These are phyloP conservation scores for Borovskyia barvae DNA, from an alignment of 208 protist genomes.

Conservation along the genomic window DNA sequence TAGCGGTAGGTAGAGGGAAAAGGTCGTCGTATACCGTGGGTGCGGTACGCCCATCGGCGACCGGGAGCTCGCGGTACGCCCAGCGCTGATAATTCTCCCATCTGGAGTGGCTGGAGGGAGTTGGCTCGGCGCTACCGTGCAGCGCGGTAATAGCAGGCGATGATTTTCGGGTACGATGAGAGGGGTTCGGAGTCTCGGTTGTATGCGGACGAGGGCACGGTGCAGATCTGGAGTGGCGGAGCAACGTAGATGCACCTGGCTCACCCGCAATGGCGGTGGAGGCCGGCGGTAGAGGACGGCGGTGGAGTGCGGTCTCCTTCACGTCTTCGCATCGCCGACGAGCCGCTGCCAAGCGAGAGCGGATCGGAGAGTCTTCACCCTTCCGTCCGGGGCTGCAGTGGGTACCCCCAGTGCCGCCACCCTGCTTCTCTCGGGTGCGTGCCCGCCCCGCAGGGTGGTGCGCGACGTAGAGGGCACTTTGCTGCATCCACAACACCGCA, in stretches of 20 bases:
- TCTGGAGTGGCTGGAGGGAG: neutral
- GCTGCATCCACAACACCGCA: slow-evolving; percentile 24
- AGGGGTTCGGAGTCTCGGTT: too few relatives aligned
- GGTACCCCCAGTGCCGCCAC: too few relatives aligned
- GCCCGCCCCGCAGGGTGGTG: neutral
- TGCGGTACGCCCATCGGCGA: slow-evolving; percentile 1
- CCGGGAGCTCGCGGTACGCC: slow-evolving; percentile 19
- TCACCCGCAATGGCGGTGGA: too few relatives aligned
- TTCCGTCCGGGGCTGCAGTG: too few relatives aligned
- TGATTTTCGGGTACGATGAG: neutral
- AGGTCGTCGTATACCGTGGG: slow-evolving; percentile 30
- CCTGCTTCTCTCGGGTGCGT: neutral
- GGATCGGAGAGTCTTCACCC: too few relatives aligned
- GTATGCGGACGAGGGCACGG: too few relatives aligned
- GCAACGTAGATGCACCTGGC: too few relatives aligned
- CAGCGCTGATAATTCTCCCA: slow-evolving; percentile 10
- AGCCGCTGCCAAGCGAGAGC: too few relatives aligned
- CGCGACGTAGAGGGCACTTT: neutral
- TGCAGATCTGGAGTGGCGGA: too few relatives aligned
- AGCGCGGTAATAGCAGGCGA: neutral
- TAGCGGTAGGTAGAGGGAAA: slow-evolving; percentile 18
- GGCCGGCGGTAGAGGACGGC: too few relatives aligned
- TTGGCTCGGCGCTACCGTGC: neutral
- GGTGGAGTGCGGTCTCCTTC: too few relatives aligned
- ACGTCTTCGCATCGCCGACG: too few relatives aligned